A percentile compares a stretch with the other conserved stretches of the same genome.
Conservation (phyloP, 169 alveolate species). For the Eimeria nieschulzi region DNA sequence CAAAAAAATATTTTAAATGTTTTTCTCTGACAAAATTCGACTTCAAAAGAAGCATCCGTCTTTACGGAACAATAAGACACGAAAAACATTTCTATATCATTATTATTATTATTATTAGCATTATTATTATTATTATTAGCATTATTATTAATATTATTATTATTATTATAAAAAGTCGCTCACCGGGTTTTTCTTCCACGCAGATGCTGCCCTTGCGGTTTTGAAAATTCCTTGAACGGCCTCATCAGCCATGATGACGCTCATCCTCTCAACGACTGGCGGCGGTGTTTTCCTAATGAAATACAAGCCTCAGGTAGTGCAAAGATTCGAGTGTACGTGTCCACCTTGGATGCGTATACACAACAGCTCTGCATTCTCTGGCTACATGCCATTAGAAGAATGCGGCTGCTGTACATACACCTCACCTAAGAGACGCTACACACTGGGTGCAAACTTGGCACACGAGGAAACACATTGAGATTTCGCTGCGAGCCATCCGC, state of each 20-base stretch:
- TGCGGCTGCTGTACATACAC: too few relatives aligned
- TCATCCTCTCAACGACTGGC: constrained; percentile 57
- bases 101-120: too few relatives aligned
- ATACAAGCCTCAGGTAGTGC: too few relatives aligned
- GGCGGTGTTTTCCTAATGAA: constrained; percentile 24
- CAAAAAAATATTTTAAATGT: too few relatives aligned
- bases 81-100: too few relatives aligned
- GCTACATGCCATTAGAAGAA: neutral
- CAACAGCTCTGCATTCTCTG: neutral
- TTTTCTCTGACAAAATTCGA: too few relatives aligned
- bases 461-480: constrained; percentile 56
- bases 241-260: constrained; percentile 23
- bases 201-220: constrained; percentile 45
- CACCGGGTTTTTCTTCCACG: neutral
- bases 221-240: constrained; percentile 8
- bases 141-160: neutral
- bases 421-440: constrained; percentile 2
- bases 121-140: too few relatives aligned
- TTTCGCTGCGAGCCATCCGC: constrained; percentile 37
- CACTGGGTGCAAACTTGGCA: constrained; percentile 52
- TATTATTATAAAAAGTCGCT: neutral
- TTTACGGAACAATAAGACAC: too few relatives aligned
- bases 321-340: too few relatives aligned
- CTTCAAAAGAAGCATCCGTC: too few relatives aligned
- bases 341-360: too few relatives aligned